phyloP scores from a whole-genome alignment of 192 early-diverging fungal genomes.

The Geosiphon pyriformis region DNA sequence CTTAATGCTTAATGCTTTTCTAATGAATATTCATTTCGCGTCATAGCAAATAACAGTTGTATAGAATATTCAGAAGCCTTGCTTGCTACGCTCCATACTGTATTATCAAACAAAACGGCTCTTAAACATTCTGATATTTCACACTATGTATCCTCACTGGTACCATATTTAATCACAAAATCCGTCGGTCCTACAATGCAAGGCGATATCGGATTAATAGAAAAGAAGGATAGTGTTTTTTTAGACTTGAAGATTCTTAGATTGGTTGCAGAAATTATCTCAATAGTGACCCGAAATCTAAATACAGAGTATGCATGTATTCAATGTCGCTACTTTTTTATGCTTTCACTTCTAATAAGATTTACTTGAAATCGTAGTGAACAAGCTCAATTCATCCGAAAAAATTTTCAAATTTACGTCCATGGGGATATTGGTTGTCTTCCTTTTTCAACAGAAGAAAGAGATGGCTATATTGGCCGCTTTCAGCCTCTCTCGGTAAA shows the following conservation, averaged over 20 bases:
- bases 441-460: conserved; percentile 6
- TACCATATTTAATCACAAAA: conserved; percentile 38
- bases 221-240: conserved; percentile 27
- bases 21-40: conserved; percentile 11
- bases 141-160: conserved; percentile 33
- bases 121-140: conserved; percentile 36
- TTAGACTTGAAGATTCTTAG: conserved; percentile 32
- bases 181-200: conserved; percentile 38
- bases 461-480: conserved; percentile 18
- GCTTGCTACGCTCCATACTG: conserved; percentile 36
- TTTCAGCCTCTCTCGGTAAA: conserved; percentile 13
- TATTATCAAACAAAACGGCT: conserved; percentile 36
- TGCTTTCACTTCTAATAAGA: not conserved
- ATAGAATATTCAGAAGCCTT: conserved; percentile 44
- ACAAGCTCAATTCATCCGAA: conserved; percentile 39
- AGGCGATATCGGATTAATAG: conserved; percentile 14
- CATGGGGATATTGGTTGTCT: conserved; percentile 32
- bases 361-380: conserved; percentile 21
- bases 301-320: conserved; percentile 35
- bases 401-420: conserved; percentile 42
- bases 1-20: conserved; percentile 15
- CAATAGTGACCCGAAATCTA: conserved; percentile 38
- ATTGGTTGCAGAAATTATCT: conserved; percentile 36
- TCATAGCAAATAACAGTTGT: conserved; percentile 22
- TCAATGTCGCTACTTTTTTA: not conserved